Conservation (phyloP, 768 basidiomycete species). For the Panaeolus cyanescens region DNA sequence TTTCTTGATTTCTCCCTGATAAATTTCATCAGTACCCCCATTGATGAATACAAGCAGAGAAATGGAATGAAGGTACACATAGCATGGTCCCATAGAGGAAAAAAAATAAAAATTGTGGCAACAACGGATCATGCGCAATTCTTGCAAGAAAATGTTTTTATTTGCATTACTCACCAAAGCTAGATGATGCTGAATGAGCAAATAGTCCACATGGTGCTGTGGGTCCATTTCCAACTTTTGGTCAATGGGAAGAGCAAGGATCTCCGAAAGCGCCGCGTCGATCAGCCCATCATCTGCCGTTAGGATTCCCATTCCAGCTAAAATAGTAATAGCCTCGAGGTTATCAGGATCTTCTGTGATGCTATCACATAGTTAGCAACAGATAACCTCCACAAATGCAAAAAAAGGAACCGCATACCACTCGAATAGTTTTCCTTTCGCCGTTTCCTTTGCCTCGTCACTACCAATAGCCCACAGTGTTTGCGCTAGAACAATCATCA, state of each 20-base stretch:
- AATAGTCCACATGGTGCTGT: conserved; percentile 64
- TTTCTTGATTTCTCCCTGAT: conserved; percentile 28
- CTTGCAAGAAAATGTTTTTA: too few species aligned
- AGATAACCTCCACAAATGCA: background rate
- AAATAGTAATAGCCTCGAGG: conserved; percentile 75
- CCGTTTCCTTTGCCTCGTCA: conserved; percentile 74
- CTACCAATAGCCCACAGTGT: conserved; percentile 82
- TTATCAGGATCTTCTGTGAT: conserved; percentile 80
- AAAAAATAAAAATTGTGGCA: background rate
- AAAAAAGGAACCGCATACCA: conserved; percentile 51
- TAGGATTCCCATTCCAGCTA: conserved; percentile 89
- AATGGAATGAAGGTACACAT: background rate
- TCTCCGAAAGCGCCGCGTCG: conserved; percentile 85
- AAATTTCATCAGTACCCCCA: background rate
- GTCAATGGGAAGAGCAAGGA: conserved; percentile 69
- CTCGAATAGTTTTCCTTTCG: conserved; percentile 78
- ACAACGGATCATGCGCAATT: too few species aligned
- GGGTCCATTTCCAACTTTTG: conserved; percentile 70
- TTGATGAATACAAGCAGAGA: conserved; percentile 21
- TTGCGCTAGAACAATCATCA: conserved; percentile 79
- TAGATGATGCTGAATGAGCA: conserved; percentile 73
- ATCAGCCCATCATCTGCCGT: conserved; percentile 77
- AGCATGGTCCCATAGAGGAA: conserved; percentile 1
- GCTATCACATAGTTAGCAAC: conserved; percentile 38
- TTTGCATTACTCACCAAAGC: conserved; percentile 67